Conservation (phyloP, 495 filamentous ascomycete genomes). For the Trichocladium antarcticum region DNA sequence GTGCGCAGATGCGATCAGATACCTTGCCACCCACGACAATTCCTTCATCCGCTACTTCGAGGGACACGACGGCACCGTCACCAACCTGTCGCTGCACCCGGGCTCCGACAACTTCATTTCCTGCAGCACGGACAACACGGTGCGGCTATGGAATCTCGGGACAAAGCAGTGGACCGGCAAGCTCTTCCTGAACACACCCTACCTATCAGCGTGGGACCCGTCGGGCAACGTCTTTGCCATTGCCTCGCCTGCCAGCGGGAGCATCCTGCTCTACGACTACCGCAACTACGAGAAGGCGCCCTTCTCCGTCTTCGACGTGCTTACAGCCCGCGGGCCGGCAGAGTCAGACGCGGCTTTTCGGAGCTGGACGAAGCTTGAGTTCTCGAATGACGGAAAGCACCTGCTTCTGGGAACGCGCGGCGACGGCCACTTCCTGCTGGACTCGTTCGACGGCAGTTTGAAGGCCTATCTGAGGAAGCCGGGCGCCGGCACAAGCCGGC, state of each 20-base stretch:
- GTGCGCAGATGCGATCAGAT: slow-evolving; percentile 62
- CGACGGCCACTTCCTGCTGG: slow-evolving; percentile 73
- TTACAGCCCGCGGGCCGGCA: slow-evolving; percentile 30
- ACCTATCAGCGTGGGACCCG: slow-evolving; percentile 77
- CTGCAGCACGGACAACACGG: slow-evolving; percentile 75
- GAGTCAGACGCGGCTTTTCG: slow-evolving; percentile 34
- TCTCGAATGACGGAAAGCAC: slow-evolving; percentile 87
- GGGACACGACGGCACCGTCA: slow-evolving; percentile 75
- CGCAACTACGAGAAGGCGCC: slow-evolving; percentile 86
- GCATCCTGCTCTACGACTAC: slow-evolving; percentile 81
- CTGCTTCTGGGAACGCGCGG: slow-evolving; percentile 72
- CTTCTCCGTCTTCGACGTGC: slow-evolving; percentile 73
- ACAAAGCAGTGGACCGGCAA: slow-evolving; percentile 65
- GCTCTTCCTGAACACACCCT: slow-evolving; percentile 62
- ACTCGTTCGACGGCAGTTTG: slow-evolving; percentile 73
- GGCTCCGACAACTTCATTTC: slow-evolving; percentile 83
- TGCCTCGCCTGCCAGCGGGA: slow-evolving; percentile 63
- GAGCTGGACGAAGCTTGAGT: slow-evolving; percentile 78
- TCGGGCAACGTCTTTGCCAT: slow-evolving; percentile 85
- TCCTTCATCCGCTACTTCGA: slow-evolving; percentile 89
- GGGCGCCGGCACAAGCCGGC: slow-evolving; percentile 32
- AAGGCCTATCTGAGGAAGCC: slow-evolving; percentile 50
- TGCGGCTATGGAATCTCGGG: slow-evolving; percentile 72
- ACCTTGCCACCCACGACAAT: slow-evolving; percentile 90
- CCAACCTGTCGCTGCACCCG: slow-evolving; percentile 60